Percentiles rank a stretch among this genome's conserved stretches.
Conservation (phyloP, 2,329 filamentous ascomycete genomes). For the Fusarium redolens region DNA sequence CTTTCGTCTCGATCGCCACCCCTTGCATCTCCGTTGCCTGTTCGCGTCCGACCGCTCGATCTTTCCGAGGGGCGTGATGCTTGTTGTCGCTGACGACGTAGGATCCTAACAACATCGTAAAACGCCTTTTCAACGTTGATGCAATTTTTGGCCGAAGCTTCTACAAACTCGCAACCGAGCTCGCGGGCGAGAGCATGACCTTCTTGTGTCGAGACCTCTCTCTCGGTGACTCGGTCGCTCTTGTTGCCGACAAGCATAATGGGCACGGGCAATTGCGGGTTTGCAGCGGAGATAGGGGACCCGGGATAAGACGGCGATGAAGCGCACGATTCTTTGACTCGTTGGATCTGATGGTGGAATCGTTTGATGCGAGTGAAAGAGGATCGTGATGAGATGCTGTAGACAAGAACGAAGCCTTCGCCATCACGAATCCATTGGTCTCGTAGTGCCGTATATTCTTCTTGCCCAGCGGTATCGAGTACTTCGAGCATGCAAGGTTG, state of each 20-base stretch:
- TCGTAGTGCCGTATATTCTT: slow-evolving; percentile 95
- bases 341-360: slow-evolving; percentile 96
- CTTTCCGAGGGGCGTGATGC: slow-evolving; percentile 54
- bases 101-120: slow-evolving; percentile 93
- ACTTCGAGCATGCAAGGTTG: slow-evolving; percentile 98
- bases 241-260: slow-evolving; percentile 99
- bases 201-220: slow-evolving; percentile 96
- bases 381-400: slow-evolving; percentile 96
- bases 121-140: slow-evolving; percentile 99
- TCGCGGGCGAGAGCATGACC: slow-evolving; percentile 91
- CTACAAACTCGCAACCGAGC: slow-evolving; percentile 94
- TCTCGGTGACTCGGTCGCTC: slow-evolving; percentile 94
- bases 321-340: slow-evolving; percentile 91
- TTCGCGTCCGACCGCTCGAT: slow-evolving; percentile 53
- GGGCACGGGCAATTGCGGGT: slow-evolving; percentile 77
- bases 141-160: slow-evolving; percentile 97
- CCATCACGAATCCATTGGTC: slow-evolving; percentile 99
- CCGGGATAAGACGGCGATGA: slow-evolving; percentile 82
- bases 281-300: slow-evolving; percentile 72
- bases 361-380: slow-evolving; percentile 95
- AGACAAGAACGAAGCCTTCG: slow-evolving; percentile 96
- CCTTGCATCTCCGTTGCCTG: slow-evolving; percentile 51
- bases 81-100: slow-evolving; percentile 83
- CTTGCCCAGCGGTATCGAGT: slow-evolving; percentile 95
- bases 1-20: slow-evolving; percentile 49